Conservation (phyloP, 2,329 filamentous ascomycete genomes). For the Thelonectria discophora region DNA sequence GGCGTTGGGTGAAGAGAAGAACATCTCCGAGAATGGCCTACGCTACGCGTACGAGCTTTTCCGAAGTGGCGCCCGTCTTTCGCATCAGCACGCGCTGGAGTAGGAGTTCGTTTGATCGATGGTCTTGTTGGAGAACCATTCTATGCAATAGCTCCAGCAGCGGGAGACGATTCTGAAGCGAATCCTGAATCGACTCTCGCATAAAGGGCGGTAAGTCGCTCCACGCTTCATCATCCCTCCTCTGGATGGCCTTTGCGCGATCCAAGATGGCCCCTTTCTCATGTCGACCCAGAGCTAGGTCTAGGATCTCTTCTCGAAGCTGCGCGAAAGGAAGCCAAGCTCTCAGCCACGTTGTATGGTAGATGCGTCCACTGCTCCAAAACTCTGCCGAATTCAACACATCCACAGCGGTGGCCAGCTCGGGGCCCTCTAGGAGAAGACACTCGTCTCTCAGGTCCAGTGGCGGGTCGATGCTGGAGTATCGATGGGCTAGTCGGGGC, state of each 20-base stretch:
- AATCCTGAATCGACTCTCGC: background rate
- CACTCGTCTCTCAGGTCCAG: conserved; percentile 6
- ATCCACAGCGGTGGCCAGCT: background rate
- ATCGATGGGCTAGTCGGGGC: conserved; percentile 5
- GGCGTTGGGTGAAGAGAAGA: conserved; percentile 3
- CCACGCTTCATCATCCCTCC: conserved; percentile 1
- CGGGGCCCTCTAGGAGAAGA: background rate
- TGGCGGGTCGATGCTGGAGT: conserved; percentile 4
- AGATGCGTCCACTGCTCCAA: background rate
- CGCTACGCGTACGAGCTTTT: background rate
- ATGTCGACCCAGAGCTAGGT: conserved; percentile 2
- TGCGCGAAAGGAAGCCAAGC: conserved; percentile 13
- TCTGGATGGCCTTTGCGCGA: conserved; percentile 1
- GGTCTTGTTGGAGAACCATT: conserved; percentile 11
- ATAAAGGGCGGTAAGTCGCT: background rate
- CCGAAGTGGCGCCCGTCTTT: conserved; percentile 3
- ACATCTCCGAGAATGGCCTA: conserved; percentile 1
- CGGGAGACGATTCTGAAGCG: background rate
- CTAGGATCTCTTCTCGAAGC: conserved; percentile 11
- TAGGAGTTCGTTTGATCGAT: conserved; percentile 2
- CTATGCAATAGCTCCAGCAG: conserved; percentile 9
- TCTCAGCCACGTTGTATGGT: conserved; percentile 10
- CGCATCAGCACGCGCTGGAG: conserved; percentile 9
- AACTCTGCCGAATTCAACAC: background rate
- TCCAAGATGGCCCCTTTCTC: background rate